These are phyloP conservation scores for Aurifilum marmelostoma DNA, from an alignment of 2,329 filamentous ascomycete species.

Conservation along the genomic window DNA sequence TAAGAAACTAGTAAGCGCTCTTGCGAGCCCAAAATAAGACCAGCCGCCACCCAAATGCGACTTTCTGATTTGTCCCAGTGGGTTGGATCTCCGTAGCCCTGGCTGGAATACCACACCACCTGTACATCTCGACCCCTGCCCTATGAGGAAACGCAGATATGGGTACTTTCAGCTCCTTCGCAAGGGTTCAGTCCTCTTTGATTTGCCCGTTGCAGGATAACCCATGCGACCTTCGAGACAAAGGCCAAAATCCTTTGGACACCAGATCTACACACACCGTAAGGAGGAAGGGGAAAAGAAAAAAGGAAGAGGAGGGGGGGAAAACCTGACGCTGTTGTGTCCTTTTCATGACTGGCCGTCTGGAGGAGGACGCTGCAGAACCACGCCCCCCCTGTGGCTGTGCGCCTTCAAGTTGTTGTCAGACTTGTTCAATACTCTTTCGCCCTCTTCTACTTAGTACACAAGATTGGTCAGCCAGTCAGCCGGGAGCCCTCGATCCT, in stretches of 20 bases:
- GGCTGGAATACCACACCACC: not conserved
- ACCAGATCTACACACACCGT: not conserved
- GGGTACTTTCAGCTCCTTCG: conserved; percentile 3
- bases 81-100: not conserved
- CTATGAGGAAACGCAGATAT: not conserved
- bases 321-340: too few relatives aligned
- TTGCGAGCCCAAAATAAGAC: conserved; percentile 5
- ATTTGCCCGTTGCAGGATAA: not conserved
- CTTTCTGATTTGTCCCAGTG: not conserved
- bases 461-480: too few relatives aligned
- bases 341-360: not conserved
- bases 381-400: not conserved
- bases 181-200: not conserved
- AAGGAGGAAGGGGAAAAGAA: too few relatives aligned
- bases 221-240: not conserved
- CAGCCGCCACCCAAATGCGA: not conserved
- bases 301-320: too few relatives aligned
- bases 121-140: not conserved
- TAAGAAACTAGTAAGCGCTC: conserved; percentile 5
- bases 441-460: too few relatives aligned
- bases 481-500: too few relatives aligned
- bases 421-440: not conserved
- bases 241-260: conserved; percentile 1
- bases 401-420: not conserved
- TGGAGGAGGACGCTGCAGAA: not conserved